phyloP scores from a whole-genome alignment of 441 rosid genomes.

The Pelargonium exstipulatum region DNA sequence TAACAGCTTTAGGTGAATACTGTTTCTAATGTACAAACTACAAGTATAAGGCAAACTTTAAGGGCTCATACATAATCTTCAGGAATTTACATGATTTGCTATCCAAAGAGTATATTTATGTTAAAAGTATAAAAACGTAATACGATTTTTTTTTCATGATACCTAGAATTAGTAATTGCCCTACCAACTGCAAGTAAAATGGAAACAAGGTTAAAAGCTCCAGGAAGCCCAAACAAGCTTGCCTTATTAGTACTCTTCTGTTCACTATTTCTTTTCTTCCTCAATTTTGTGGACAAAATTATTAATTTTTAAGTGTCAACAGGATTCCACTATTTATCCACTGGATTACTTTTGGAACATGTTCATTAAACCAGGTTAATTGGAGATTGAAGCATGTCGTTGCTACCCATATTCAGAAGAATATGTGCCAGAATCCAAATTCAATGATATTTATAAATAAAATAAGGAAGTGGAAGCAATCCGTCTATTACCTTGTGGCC shows the following conservation, averaged over 20 bases:
- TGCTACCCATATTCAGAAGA: background rate
- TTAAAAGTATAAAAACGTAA: background rate
- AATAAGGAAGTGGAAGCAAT: background rate
- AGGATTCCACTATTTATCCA: background rate
- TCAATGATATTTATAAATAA: background rate
- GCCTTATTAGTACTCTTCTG: no score
- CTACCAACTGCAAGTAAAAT: no score
- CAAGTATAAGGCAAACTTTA: background rate
- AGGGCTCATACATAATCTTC: background rate
- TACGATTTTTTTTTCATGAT: background rate
- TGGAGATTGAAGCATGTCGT: background rate
- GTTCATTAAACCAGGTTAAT: background rate
- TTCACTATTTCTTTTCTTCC: no score
- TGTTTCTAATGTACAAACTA: background rate
- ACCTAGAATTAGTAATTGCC: background rate
- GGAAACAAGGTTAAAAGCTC: no score
- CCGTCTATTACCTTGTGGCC: slow-evolving; percentile 79
- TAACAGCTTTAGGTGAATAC: background rate
- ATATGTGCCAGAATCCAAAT: background rate
- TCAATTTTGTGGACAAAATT: no score
- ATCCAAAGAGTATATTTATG: background rate
- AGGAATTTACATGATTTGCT: background rate
- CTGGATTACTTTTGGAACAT: background rate
- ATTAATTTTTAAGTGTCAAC: no score
- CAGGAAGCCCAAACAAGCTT: no score